phyloP scores from a whole-genome alignment of 257 asterid species.

The Penstemon davidsonii region DNA sequence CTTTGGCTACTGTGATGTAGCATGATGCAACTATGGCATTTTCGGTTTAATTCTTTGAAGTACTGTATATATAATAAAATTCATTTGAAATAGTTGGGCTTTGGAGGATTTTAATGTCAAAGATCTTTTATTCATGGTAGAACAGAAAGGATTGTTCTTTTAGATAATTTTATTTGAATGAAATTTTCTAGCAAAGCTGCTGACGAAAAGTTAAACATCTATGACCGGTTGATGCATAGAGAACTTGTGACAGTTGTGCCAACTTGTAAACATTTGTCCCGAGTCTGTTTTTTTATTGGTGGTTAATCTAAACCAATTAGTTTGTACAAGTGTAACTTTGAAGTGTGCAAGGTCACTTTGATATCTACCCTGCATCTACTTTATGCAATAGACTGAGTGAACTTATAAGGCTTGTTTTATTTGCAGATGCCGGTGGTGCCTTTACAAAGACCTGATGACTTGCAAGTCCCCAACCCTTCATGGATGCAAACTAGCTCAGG shows the following conservation, averaged over 20 bases:
- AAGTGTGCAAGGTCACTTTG: neutral
- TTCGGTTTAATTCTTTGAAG: neutral
- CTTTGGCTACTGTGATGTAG: conserved; percentile 21
- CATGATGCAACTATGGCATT: conserved; percentile 10
- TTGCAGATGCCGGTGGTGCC: conserved; percentile 90
- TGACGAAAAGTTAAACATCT: conserved; percentile 17
- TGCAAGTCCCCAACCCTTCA: conserved; percentile 73
- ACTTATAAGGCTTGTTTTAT: conserved; percentile 21
- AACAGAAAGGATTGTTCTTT: conserved; percentile 13
- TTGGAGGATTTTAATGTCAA: conserved; percentile 10
- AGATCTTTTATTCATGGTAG: conserved; percentile 1
- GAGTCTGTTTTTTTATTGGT: neutral
- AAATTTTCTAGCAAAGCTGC: conserved; percentile 3
- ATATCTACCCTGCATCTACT: neutral
- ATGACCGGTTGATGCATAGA: neutral
- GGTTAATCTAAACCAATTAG: neutral
- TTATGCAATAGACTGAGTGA: conserved; percentile 14
- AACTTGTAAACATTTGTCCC: neutral
- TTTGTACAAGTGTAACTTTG: neutral
- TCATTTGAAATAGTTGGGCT: conserved; percentile 15
- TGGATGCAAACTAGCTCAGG: conserved; percentile 84
- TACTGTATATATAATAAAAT: conserved; percentile 1
- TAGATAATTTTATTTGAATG: neutral
- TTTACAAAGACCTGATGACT: conserved; percentile 88
- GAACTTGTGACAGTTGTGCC: neutral